phyloP scores from a whole-genome alignment of 2,329 filamentous ascomycete species.

The Paecilomyces formosus region DNA sequence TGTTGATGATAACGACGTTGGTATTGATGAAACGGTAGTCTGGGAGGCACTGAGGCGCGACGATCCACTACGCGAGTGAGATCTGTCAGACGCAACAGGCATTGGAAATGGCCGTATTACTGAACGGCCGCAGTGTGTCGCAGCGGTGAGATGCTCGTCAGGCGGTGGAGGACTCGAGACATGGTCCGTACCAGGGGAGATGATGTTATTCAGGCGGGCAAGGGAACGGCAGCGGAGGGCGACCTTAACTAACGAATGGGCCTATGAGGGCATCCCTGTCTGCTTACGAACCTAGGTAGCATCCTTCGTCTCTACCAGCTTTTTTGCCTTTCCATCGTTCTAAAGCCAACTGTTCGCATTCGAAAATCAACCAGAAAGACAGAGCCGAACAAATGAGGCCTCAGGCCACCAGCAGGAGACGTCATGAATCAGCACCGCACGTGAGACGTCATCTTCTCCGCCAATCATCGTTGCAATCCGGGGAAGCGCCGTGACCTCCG shows the following conservation, averaged over 20 bases:
- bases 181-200: neutral
- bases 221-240: neutral
- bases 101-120: neutral
- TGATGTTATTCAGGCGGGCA: neutral
- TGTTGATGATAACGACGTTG: slow-evolving; percentile 1
- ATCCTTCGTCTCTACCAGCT: neutral
- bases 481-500: neutral
- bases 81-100: neutral
- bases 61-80: neutral
- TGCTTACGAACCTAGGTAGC: neutral
- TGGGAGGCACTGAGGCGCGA: neutral
- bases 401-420: neutral
- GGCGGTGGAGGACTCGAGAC: neutral
- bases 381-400: slow-evolving; percentile 1
- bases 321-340: neutral
- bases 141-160: neutral
- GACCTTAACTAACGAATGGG: neutral
- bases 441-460: neutral
- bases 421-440: neutral
- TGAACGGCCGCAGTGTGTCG: neutral
- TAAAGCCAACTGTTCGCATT: neutral
- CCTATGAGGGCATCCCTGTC: neutral
- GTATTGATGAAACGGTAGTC: slow-evolving; percentile 6
- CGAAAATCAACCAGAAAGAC: neutral
- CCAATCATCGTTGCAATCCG: neutral